These are phyloP conservation scores for Boletus semigastroideus DNA, from an alignment of 1,284 basidiomycete species.

Conservation along the genomic window DNA sequence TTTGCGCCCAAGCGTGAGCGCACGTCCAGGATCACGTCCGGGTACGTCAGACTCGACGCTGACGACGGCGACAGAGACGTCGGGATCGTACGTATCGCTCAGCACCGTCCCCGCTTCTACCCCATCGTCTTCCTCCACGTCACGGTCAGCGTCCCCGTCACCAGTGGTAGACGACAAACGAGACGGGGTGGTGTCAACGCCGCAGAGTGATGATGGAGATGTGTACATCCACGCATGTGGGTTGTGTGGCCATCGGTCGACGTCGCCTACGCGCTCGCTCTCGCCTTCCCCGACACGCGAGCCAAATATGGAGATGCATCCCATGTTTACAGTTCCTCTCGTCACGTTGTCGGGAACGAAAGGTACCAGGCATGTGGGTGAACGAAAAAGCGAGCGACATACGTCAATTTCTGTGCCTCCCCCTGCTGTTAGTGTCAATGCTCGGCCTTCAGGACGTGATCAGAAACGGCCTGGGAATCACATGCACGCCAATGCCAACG, in stretches of 20 bases:
- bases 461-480: background rate
- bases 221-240: conserved; percentile 7
- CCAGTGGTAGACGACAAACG: conserved; percentile 3
- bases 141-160: conserved; percentile 18
- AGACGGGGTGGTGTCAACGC: background rate
- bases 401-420: background rate
- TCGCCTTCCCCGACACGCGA: background rate
- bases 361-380: background rate
- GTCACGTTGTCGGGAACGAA: conserved; percentile 14
- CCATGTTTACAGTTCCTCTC: conserved; percentile 33
- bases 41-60: conserved; percentile 22
- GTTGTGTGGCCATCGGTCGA: conserved; percentile 19
- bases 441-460: background rate
- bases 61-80: conserved; percentile 21
- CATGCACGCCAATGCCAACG: background rate
- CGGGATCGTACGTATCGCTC: conserved; percentile 27
- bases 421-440: background rate
- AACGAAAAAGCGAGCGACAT: background rate
- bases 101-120: conserved; percentile 23
- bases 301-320: conserved; percentile 16
- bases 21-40: conserved; percentile 14
- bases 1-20: background rate
- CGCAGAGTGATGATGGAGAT: background rate
- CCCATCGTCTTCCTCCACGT: conserved; percentile 5
- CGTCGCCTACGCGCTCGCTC: background rate